These are phyloP conservation scores for Lipomyces spencermartinsiae DNA, from an alignment of 805 yeast genomes.

Conservation along the genomic window DNA sequence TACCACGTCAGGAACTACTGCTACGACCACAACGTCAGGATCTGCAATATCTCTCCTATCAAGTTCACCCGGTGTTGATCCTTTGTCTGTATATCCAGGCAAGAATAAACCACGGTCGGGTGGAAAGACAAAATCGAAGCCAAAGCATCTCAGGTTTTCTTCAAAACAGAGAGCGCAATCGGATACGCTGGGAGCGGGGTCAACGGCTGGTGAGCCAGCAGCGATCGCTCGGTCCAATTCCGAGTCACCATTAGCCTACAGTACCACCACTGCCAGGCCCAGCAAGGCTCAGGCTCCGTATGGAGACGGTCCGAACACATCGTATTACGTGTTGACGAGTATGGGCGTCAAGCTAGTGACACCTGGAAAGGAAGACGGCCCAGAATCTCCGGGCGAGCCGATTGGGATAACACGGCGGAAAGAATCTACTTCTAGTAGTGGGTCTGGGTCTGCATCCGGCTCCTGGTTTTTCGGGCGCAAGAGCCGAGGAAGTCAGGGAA, in stretches of 20 bases:
- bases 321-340: conserved; percentile 32
- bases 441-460: conserved; percentile 2
- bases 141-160: conserved; percentile 10
- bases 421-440: conserved; percentile 8
- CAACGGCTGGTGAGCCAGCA: neutral
- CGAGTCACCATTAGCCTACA: conserved; percentile 1
- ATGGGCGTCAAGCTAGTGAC: conserved; percentile 27
- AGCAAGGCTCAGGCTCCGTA: conserved; percentile 21
- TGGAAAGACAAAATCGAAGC: neutral
- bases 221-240: conserved; percentile 5
- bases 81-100: neutral
- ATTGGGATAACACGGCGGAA: neutral
- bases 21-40: conserved; percentile 1
- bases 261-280: neutral
- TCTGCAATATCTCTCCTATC: conserved; percentile 3
- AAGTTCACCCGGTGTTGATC: neutral
- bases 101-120: neutral
- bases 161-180: conserved; percentile 10
- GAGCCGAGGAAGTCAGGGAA: neutral
- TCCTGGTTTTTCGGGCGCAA: conserved; percentile 6
- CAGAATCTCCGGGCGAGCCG: neutral
- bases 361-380: conserved; percentile 15
- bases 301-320: conserved; percentile 21
- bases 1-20: conserved; percentile 9
- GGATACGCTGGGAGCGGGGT: neutral